These are phyloP conservation scores for Ceratocystis ficicola DNA, from an alignment of 2,329 filamentous ascomycete genomes.

Conservation along the genomic window DNA sequence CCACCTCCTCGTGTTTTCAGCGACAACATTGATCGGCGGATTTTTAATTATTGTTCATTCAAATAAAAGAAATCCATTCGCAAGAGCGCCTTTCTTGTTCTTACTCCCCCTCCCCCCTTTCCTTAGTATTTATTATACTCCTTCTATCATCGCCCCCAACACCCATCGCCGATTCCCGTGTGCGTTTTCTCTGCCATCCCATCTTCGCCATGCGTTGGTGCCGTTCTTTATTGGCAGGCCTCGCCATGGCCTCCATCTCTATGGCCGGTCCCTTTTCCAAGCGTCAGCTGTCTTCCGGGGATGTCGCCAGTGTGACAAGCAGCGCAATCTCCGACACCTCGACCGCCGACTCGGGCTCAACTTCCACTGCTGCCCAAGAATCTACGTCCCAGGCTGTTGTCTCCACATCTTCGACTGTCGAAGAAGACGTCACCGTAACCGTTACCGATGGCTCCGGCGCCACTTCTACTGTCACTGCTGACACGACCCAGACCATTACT, in stretches of 20 bases:
- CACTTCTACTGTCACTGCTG: conserved; percentile 23
- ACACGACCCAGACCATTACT: conserved; percentile 27
- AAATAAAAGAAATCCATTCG: not conserved
- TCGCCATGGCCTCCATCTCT: conserved; percentile 15
- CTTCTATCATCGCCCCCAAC: not conserved
- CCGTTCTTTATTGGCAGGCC: conserved; percentile 15
- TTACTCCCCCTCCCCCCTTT: not conserved
- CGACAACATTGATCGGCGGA: not conserved
- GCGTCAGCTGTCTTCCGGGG: conserved; percentile 10
- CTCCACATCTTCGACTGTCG: not conserved
- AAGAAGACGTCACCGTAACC: conserved; percentile 23
- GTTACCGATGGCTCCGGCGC: conserved; percentile 16
- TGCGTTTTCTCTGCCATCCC: not conserved
- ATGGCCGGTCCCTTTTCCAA: conserved; percentile 15
- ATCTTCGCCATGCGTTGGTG: conserved; percentile 19
- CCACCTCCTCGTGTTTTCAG: not conserved
- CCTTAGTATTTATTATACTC: not conserved
- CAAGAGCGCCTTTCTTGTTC: not conserved
- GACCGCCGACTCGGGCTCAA: not conserved
- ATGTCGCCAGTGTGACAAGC: not conserved
- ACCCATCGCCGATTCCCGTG: not conserved
- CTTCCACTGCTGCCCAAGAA: not conserved
- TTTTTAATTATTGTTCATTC: not conserved
- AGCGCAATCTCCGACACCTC: not conserved
- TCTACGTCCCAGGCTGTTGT: conserved; percentile 9